Evolutionary conservation across 495 filamentous ascomycete genomes (phyloP).

Genomic region (Aspergillus campestris): DNA sequence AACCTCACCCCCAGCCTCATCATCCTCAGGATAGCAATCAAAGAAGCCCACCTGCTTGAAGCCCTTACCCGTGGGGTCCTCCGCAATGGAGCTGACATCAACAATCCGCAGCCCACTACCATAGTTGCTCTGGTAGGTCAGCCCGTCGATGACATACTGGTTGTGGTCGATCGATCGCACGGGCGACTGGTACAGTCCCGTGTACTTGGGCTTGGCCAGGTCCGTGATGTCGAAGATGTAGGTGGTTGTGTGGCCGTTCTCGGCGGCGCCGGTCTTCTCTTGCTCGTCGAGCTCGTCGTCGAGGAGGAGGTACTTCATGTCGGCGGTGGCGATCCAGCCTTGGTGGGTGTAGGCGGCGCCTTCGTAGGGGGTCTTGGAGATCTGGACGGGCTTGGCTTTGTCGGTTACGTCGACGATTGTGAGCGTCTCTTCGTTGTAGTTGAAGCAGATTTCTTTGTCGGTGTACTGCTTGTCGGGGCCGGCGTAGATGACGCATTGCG

Average conservation of each 20-base stretch:
- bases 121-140: conserved; percentile 13
- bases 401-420: conserved; percentile 15
- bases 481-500: conserved; percentile 14
- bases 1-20: conserved; percentile 6
- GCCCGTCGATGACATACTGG: conserved; percentile 13
- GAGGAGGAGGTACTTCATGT: conserved; percentile 11
- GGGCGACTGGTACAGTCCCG: conserved; percentile 13
- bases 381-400: conserved; percentile 9
- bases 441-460: conserved; percentile 14
- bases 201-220: conserved; percentile 10
- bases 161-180: conserved; percentile 15
- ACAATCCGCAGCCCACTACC: conserved; percentile 14
- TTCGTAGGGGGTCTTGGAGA: conserved; percentile 14
- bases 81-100: conserved; percentile 9
- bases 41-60: conserved; percentile 12
- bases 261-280: conserved; percentile 9
- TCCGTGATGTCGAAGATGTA: conserved; percentile 15
- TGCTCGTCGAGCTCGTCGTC: conserved; percentile 16
- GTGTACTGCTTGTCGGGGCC: conserved; percentile 10
- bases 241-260: conserved; percentile 15
- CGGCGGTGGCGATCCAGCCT: conserved; percentile 9
- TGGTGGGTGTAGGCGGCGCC: conserved; percentile 14
- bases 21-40: conserved; percentile 13
- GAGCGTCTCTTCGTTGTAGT: conserved; percentile 15
- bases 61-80: conserved; percentile 7